Evolutionary conservation across 2,329 filamentous ascomycete genomes (phyloP), one percentile per base, ranked within the genome.

Genomic region (Pseudogymnoascus sp.): DNA sequence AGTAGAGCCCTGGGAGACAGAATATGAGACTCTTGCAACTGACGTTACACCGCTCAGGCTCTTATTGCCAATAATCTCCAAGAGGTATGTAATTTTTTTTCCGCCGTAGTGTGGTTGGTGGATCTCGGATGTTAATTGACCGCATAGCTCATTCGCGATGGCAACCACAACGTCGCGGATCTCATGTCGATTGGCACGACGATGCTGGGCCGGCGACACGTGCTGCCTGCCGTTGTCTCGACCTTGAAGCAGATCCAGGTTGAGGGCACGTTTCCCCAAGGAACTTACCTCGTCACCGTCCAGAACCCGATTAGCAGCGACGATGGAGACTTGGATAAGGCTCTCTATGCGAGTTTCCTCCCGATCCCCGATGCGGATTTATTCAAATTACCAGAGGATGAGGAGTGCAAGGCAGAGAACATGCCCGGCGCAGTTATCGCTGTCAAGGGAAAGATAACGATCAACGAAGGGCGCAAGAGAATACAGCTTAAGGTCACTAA

Each of bases 281-380:
- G 93, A 61, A 96, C 92, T 1, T 97, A 96, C 72, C 86, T 97
- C 41, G 92, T 97, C 36, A 97, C 93, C 0, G 91, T 97, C 15
- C 91, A 96, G 76, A 86, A 95, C 72, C 93, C 93, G 27, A 89
- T 97, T 74, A 85, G 86, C 67, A 87, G 86, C 64, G 88, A 96
- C 66, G 89, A 97, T 72, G 93, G 92, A 4, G 87, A 97, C 74
- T 80, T 97, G 35, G 85, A 84, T n/a, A 87, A 87, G 70, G 93
- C 93, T 1, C 79, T 97, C 3, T 97, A 97, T 74, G 92, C 92
- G 27, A 93, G 89, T 65, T 97, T 97, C 74, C 78, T 97, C 44
- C 93, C 93, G 0, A 76, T 96, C 0, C 93, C 93, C 0, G 79
- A 81, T 12, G 78, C 80, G 29, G 82, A 85, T 58, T 73, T 85